These are phyloP conservation scores for Hypericum perforatum DNA, from an alignment of 345 rosid genomes.

Conservation along the genomic window DNA sequence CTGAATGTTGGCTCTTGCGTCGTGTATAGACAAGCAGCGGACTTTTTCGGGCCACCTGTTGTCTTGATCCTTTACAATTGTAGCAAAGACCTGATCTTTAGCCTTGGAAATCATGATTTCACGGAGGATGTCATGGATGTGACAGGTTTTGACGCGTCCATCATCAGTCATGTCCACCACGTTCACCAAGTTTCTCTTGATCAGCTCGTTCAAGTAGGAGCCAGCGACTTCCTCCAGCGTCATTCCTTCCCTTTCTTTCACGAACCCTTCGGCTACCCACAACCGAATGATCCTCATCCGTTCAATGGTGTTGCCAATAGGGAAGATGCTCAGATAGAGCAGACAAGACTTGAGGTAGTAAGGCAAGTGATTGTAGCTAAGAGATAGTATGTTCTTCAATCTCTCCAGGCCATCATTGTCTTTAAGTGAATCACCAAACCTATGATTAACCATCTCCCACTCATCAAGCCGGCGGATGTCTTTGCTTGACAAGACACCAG, in stretches of 20 bases:
- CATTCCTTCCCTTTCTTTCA: slow-evolving; percentile 28
- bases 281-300: slow-evolving; percentile 1
- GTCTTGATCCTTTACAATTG: slow-evolving; percentile 14
- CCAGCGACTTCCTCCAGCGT: slow-evolving; percentile 34
- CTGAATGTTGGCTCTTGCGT: slow-evolving; percentile 9
- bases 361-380: background rate
- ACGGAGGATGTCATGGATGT: slow-evolving; percentile 30
- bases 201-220: slow-evolving; percentile 32
- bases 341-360: background rate
- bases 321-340: background rate
- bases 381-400: background rate
- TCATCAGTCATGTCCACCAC: slow-evolving; percentile 17
- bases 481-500: background rate
- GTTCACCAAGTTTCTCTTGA: slow-evolving; percentile 31
- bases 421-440: background rate
- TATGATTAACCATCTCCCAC: background rate
- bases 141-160: slow-evolving; percentile 24
- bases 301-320: background rate
- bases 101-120: slow-evolving; percentile 31
- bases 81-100: slow-evolving; percentile 27
- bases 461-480: background rate
- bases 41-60: slow-evolving; percentile 21
- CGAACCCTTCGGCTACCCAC: slow-evolving; percentile 6
- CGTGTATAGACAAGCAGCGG: slow-evolving; percentile 32
- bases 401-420: background rate